Evolutionary conservation across 352 stramenopile species (phyloP).

Genomic region (Globisporangium sylvaticum): DNA sequence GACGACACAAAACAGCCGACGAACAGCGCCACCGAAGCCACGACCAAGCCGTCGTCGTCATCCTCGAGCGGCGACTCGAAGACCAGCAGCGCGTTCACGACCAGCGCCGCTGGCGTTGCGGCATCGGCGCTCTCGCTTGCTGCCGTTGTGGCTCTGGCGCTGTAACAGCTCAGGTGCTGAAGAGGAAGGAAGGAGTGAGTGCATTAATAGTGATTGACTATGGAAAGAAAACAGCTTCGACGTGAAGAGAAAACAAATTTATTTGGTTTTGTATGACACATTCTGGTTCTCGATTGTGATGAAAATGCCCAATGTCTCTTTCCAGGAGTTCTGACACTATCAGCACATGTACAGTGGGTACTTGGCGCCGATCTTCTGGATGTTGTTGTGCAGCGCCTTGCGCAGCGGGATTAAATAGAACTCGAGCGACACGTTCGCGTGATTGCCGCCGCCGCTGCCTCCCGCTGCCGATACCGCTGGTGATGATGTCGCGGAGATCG

Average conservation of each 20-base stretch:
- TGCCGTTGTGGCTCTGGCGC: neutral
- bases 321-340: too few relatives aligned
- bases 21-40: conserved; percentile 9
- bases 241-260: neutral
- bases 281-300: neutral
- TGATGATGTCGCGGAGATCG: conserved; percentile 42
- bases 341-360: conserved; percentile 76
- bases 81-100: neutral
- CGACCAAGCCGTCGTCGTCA: neutral
- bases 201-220: neutral
- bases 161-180: neutral
- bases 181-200: neutral
- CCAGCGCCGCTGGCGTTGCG: neutral
- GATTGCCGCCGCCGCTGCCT: conserved; percentile 11
- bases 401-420: conserved; percentile 77
- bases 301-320: too few relatives aligned
- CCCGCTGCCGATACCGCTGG: conserved; percentile 24
- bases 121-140: conserved; percentile 2
- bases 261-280: neutral
- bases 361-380: conserved; percentile 62
- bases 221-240: neutral
- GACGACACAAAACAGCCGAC: conserved; percentile 11
- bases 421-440: conserved; percentile 51
- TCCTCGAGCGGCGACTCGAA: neutral
- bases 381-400: conserved; percentile 77